Percentiles rank a stretch among this genome's conserved stretches.
Conservation (phyloP, 768 basidiomycete genomes). For the Mrakia gelida region DNA sequence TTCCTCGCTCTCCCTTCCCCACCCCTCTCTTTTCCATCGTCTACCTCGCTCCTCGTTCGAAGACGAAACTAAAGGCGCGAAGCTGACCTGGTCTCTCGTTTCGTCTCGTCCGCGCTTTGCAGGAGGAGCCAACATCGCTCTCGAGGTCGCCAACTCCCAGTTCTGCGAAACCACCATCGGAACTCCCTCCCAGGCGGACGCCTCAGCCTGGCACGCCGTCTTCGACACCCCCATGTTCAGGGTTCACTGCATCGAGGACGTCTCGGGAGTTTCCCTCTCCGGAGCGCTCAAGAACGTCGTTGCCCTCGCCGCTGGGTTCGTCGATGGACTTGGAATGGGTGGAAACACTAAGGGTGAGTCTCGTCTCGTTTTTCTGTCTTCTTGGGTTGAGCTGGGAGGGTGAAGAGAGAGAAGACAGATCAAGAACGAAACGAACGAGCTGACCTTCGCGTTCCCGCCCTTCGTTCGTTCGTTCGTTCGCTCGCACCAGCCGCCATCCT, state of each 20-base stretch:
- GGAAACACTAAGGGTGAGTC: slow-evolving; percentile 48
- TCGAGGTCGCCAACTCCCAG: slow-evolving; percentile 34
- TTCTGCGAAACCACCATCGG: slow-evolving; percentile 53
- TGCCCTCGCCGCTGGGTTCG: slow-evolving; percentile 50
- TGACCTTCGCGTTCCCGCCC: neutral
- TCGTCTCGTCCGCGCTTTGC: neutral
- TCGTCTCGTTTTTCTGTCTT: no score
- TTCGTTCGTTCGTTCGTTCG: neutral
- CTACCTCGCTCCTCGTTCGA: neutral
- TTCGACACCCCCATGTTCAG: slow-evolving; percentile 46
- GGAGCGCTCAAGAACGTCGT: slow-evolving; percentile 53
- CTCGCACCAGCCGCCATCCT: slow-evolving; percentile 49
- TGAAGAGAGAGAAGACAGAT: no score
- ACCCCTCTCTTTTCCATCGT: neutral
- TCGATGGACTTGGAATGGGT: slow-evolving; percentile 49
- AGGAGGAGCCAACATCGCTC: slow-evolving; percentile 50
- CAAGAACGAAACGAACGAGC: neutral
- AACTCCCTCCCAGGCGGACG: slow-evolving; percentile 45
- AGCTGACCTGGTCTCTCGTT: no score
- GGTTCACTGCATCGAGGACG: slow-evolving; percentile 49
- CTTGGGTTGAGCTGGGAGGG: no score
- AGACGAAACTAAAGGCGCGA: no score
- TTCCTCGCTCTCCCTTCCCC: neutral
- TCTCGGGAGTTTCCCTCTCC: slow-evolving; percentile 50
- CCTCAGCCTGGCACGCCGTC: slow-evolving; percentile 35